phyloP scores from a whole-genome alignment of 371 early-diverging fungal species.

The Mucor saturninus region DNA sequence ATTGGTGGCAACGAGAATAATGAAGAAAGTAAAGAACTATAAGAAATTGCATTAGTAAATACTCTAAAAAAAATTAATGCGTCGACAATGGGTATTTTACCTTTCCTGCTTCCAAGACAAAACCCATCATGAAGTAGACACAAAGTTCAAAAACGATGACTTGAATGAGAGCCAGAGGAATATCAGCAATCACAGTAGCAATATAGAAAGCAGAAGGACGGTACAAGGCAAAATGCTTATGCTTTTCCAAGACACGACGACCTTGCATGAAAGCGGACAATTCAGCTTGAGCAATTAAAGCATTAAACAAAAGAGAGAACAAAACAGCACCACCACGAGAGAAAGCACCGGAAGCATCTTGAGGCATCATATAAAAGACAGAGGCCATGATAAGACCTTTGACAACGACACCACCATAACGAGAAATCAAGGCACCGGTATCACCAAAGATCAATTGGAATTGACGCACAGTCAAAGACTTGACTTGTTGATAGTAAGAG shows the following conservation, averaged over 20 bases:
- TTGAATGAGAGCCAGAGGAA: slow-evolving; percentile 54
- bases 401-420: slow-evolving; percentile 63
- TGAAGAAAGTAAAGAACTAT: slow-evolving; percentile 59
- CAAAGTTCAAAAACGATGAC: slow-evolving; percentile 40
- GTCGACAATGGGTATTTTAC: slow-evolving; percentile 23
- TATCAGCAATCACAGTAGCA: slow-evolving; percentile 58
- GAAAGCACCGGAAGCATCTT: slow-evolving; percentile 63
- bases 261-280: slow-evolving; percentile 63
- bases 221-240: slow-evolving; percentile 70
- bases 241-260: slow-evolving; percentile 71
- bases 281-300: slow-evolving; percentile 65
- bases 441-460: slow-evolving; percentile 62
- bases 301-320: slow-evolving; percentile 64
- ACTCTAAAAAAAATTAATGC: too few species aligned
- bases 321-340: slow-evolving; percentile 77
- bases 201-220: slow-evolving; percentile 68
- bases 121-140: slow-evolving; percentile 65
- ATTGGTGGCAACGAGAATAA: slow-evolving; percentile 53
- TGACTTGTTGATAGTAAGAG: slow-evolving; percentile 66
- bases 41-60: slow-evolving; percentile 2
- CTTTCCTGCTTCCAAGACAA: slow-evolving; percentile 60
- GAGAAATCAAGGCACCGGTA: slow-evolving; percentile 57
- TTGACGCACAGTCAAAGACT: slow-evolving; percentile 67
- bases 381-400: slow-evolving; percentile 76
- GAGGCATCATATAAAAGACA: slow-evolving; percentile 65